Base-by-base conservation (phyloP, 441 rosid genomes). In the Adansonia grandidieri region DNA sequence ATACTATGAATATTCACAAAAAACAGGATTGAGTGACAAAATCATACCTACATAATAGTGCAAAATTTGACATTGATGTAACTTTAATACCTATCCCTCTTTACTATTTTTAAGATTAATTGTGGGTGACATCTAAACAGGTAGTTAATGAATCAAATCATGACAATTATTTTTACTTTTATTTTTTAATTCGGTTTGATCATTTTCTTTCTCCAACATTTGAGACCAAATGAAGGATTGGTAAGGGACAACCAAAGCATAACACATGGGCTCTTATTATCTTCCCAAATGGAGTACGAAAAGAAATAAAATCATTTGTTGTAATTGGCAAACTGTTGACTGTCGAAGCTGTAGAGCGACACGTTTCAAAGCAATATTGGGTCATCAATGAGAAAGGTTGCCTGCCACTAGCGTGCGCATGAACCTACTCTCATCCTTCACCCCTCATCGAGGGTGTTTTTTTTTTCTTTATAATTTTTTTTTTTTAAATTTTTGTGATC, bases 381-480 rank as follows among this genome's bases (percentile, higher is more conserved):
- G 15, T 48, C 9, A 20, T 45, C 5, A 73, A 83, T 51, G 76
- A 81, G 74, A 79, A 60, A 53, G 73, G 48, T 19, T 83, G 86
- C 81, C 79, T 79, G 86, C 86, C 88, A 83, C 64, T 71, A 48
- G 51, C 22, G 48, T 74, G 76, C 83, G 83, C 84, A 77, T 80
- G 85, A 77, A 72, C 17, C 22, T 10, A 22, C 54, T 75, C 45
- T 5, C 76, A 58, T 58, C 47, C 78, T 65, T 65, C 78, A 47
- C 37, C 78, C 32, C 32, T 62, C 24, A 15, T 54, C 50, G 28
- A 53, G 19, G 71, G 19, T 1, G 9, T 20, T 63, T 10, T 44
- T 44, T 44, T 44, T 7, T 44, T 6, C 2, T 44, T 24, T 44
- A 76, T 24, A 42, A 65, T 62, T 74, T 64, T 75, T 37, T 37